Evolutionary conservation across 2,329 filamentous ascomycete genomes (phyloP).

Genomic region (Aspergillus sp.): DNA sequence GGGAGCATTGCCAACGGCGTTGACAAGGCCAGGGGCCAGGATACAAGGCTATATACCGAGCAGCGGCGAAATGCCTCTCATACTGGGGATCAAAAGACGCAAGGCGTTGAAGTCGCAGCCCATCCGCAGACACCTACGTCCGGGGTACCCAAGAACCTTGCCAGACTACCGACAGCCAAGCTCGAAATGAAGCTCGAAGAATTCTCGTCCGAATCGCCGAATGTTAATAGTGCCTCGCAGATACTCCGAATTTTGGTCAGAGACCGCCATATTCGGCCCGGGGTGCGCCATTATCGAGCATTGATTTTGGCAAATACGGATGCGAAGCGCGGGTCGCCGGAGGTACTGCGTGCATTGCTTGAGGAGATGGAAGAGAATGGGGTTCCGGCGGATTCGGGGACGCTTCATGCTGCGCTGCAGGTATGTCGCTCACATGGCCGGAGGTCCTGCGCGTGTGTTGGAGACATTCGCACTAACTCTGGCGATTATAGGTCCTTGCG

Average conservation of each 20-base stretch:
- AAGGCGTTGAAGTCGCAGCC: too few relatives aligned
- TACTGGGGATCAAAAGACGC: too few relatives aligned
- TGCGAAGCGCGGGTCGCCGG: constrained; percentile 56
- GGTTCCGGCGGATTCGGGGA: constrained; percentile 55
- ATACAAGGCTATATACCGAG: not conserved
- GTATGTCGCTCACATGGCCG: constrained; percentile 31
- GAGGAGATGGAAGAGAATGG: constrained; percentile 59
- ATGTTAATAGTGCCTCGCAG: constrained; percentile 19
- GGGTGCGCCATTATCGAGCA: constrained; percentile 54
- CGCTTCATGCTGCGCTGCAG: constrained; percentile 65
- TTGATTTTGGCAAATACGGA: constrained; percentile 65
- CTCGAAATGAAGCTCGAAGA: constrained; percentile 26
- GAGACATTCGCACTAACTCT: not conserved
- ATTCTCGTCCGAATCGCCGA: constrained; percentile 15
- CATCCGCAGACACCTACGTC: not conserved
- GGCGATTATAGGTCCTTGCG: constrained; percentile 51
- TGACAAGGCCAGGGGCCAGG: not conserved
- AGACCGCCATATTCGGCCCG: constrained; percentile 29
- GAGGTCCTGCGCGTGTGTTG: not conserved
- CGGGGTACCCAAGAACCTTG: constrained; percentile 13
- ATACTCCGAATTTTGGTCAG: constrained; percentile 32
- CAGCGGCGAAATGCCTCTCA: not conserved
- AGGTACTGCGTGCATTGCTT: constrained; percentile 55
- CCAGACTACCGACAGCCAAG: constrained; percentile 8
- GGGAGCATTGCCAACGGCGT: too few relatives aligned